Evolutionary conservation across 768 basidiomycete genomes (phyloP).

Genomic region (Solioccasus polychromus): DNA sequence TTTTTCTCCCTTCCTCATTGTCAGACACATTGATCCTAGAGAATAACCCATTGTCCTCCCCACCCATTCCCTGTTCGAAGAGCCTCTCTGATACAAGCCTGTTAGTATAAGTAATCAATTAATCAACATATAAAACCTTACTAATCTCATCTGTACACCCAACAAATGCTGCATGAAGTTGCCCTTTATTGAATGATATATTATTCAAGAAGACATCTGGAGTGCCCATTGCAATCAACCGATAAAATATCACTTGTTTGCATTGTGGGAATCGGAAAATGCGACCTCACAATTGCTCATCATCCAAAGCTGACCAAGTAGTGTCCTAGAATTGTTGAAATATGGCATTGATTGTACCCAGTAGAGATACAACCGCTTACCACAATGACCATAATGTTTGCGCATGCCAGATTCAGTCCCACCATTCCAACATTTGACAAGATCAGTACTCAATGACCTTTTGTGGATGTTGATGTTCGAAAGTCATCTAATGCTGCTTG

Average conservation of each 20-base stretch:
- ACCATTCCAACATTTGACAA: constrained; percentile 15
- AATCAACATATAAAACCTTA: too few species aligned
- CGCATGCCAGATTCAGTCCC: constrained; percentile 13
- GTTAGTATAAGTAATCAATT: too few species aligned
- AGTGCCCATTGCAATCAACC: constrained; percentile 6
- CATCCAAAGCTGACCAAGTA: constrained; percentile 20
- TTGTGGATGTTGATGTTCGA: background rate
- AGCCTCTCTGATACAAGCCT: too few species aligned
- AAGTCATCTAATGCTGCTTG: background rate
- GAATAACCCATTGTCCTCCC: too few species aligned
- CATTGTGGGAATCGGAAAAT: constrained; percentile 14
- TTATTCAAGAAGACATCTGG: constrained; percentile 23
- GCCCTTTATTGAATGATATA: constrained; percentile 17
- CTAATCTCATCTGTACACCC: too few species aligned
- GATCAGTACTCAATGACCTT: constrained; percentile 6
- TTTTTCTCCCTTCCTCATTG: too few species aligned
- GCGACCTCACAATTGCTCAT: constrained; percentile 15
- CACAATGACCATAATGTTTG: constrained; percentile 12
- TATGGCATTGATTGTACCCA: background rate
- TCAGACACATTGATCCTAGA: too few species aligned
- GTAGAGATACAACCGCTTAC: background rate
- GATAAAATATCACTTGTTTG: constrained; percentile 17
- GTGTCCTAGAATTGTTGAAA: constrained; percentile 16
- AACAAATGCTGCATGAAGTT: background rate
- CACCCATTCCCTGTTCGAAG: too few species aligned